Conservation (phyloP, 1,284 basidiomycete genomes). For the Trichosporon sp. region DNA sequence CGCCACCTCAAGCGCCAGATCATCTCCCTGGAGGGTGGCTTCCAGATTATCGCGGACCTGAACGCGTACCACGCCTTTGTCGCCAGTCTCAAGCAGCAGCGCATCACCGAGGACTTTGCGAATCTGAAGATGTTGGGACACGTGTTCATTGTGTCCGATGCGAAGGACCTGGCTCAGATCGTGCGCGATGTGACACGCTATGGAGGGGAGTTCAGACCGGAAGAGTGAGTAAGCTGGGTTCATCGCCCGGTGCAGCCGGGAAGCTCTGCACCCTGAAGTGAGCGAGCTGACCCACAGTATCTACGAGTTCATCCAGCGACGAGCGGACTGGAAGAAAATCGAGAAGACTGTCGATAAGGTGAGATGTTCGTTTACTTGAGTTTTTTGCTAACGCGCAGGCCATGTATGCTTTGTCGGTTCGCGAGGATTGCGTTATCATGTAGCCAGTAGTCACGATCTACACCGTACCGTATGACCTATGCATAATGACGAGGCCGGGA, state of each 20-base stretch:
- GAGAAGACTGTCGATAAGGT: constrained; percentile 91
- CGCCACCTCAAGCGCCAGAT: constrained; percentile 96
- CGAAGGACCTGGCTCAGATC: constrained; percentile 89
- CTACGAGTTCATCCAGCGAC: constrained; percentile 86
- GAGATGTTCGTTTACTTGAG: constrained; percentile 37
- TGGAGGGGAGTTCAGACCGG: constrained; percentile 84
- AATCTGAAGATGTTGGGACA: constrained; percentile 95
- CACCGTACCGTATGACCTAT: background rate
- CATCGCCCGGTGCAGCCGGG: too few relatives aligned
- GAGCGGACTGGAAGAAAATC: constrained; percentile 95
- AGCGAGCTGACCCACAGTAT: constrained; percentile 56
- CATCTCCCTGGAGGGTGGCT: constrained; percentile 87
- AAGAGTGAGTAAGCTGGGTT: constrained; percentile 63
- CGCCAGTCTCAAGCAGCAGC: constrained; percentile 62
- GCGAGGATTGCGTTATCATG: constrained; percentile 74
- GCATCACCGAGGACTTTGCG: constrained; percentile 78
- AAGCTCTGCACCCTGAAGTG: too few relatives aligned
- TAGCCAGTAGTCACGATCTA: constrained; percentile 19
- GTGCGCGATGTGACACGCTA: constrained; percentile 90
- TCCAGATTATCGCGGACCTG: constrained; percentile 92
- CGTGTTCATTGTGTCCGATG: constrained; percentile 78
- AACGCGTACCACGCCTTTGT: constrained; percentile 91
- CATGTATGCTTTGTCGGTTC: constrained; percentile 87
- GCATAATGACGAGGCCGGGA: background rate
- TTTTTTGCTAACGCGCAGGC: constrained; percentile 29